Conservation (phyloP, 2,329 filamentous ascomycete genomes). For the Corinectria fuckeliana region DNA sequence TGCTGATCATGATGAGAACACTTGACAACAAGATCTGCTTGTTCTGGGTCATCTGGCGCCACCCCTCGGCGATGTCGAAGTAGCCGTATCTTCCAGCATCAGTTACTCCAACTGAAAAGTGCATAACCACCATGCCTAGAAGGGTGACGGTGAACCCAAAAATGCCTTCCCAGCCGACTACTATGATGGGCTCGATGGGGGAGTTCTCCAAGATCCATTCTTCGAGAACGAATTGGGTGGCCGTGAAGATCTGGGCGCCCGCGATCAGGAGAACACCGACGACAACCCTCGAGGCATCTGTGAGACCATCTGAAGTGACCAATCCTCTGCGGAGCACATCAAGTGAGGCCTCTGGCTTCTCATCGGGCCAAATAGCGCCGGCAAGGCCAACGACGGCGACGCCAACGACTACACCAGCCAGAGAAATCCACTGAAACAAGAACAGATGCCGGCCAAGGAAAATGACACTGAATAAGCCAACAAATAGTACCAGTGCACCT, state of each 20-base stretch:
- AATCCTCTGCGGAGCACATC: constrained; percentile 44
- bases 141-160: constrained; percentile 87
- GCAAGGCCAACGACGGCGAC: constrained; percentile 91
- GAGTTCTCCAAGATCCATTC: constrained; percentile 82
- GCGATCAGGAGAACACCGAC: constrained; percentile 91
- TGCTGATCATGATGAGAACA: constrained; percentile 94
- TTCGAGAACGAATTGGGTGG: constrained; percentile 93
- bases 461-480: constrained; percentile 91
- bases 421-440: constrained; percentile 90
- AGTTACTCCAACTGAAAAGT: constrained; percentile 78
- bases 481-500: constrained; percentile 92
- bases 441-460: constrained; percentile 83
- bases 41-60: constrained; percentile 79
- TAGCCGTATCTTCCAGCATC: constrained; percentile 78
- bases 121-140: constrained; percentile 79
- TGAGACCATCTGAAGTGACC: constrained; percentile 48
- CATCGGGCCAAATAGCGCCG: constrained; percentile 78
- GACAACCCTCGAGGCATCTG: constrained; percentile 60
- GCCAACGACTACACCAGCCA: constrained; percentile 85
- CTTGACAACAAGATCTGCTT: constrained; percentile 76
- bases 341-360: constrained; percentile 54
- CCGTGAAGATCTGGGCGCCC: constrained; percentile 94
- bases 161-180: constrained; percentile 95
- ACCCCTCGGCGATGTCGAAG: constrained; percentile 89
- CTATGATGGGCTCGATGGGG: constrained; percentile 77